Base-by-base conservation (phyloP, 2,329 filamentous ascomycete genomes). In the Xylariaceae sp. region DNA sequence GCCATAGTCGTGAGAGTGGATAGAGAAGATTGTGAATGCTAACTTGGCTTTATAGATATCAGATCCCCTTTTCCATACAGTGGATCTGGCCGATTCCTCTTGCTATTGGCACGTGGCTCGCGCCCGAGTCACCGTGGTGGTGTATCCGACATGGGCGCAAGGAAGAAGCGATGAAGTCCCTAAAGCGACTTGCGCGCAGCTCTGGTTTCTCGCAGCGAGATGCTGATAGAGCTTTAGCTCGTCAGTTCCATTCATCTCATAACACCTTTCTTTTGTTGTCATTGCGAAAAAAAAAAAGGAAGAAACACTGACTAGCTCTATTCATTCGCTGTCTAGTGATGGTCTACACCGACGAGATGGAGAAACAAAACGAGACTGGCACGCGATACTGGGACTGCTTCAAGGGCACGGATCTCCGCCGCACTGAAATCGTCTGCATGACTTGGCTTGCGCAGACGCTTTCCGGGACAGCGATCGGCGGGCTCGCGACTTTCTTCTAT, bases 321-420 rank as follows among this genome's bases (percentile, higher is more conserved):
- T n/a, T n/a, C n/a, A 10, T 19, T 22, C 22, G 14, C 4, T 34
- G n/a, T 27, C 22, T 63, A 48, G 66, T 71, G 59, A 69, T 73
- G 62, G 44, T 64, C 12, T 65, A 71, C 43, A 73, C 70, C 2
- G 64, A 72, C 45, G 63, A 67, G 57, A 58, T 67, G 50, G 67
- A 70, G 48, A 64, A 66, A 45, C 58, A 61, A 33, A 54, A 63
- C 40, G 55, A 61, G 1, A 43, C 49, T 2, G 68, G 68, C 2
- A 65, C 63, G 0, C 62, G 49, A 2, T 73, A 73, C 45, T 47
- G 42, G 44, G 67, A 72, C 55, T 70, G 67, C 51, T 73, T 73
- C 54, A 64, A 59, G 20, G 65, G 65, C 16, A 55, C 62, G 11
- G 66, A 74, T 42, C 57, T 67, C 2, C 58, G 66, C 6, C 57